These are phyloP conservation scores for Deuterostichococcus epilithicus DNA, from an alignment of 139 green algal genomes.

Conservation along the genomic window DNA sequence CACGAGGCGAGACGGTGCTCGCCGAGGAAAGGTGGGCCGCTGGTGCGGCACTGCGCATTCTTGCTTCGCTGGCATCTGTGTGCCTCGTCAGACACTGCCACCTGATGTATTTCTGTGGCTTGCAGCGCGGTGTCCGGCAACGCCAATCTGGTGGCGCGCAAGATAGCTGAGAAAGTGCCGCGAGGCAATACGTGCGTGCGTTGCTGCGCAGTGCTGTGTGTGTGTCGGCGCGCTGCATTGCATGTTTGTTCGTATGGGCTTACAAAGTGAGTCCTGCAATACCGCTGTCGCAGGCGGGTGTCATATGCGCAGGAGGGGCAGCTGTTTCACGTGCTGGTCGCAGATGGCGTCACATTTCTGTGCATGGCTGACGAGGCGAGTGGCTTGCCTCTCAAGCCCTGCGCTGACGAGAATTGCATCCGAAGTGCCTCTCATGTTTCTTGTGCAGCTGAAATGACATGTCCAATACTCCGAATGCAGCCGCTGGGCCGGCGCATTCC, in stretches of 20 bases:
- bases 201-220: not conserved
- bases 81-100: not conserved
- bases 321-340: constrained; percentile 83
- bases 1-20: constrained; percentile 65
- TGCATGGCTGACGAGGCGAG: constrained; percentile 83
- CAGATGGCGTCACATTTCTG: constrained; percentile 76
- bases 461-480: constrained; percentile 24
- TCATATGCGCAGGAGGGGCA: constrained; percentile 81
- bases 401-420: not conserved
- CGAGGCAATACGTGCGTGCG: constrained; percentile 52
- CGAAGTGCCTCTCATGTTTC: not conserved
- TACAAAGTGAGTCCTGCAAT: not conserved
- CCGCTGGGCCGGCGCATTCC: constrained; percentile 70
- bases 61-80: too few relatives aligned
- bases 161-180: constrained; percentile 77
- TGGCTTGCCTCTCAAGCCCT: not conserved
- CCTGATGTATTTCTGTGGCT: not conserved
- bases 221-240: not conserved
- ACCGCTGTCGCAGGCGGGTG: constrained; percentile 44
- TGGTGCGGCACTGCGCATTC: not conserved
- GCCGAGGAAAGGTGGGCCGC: constrained; percentile 62
- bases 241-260: not conserved
- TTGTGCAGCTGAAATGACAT: not conserved
- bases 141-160: constrained; percentile 61
- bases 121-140: constrained; percentile 67